Conservation (phyloP, 768 basidiomycete genomes). For the Trametopsis cervina region DNA sequence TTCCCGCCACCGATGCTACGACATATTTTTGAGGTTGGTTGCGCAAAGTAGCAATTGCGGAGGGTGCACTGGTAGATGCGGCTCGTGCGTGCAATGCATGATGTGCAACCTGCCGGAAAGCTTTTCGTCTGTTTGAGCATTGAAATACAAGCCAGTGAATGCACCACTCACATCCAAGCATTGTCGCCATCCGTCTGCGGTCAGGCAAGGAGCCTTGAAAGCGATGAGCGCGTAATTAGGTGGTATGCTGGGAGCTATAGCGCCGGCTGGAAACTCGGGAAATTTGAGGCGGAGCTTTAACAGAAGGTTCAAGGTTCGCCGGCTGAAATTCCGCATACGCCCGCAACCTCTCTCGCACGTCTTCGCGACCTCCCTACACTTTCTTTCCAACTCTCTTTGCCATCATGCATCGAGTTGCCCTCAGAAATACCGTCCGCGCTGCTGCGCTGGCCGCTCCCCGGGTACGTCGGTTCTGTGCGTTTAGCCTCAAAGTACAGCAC, state of each 20-base stretch:
- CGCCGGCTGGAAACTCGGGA: slow-evolving; percentile 2
- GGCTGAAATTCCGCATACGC: slow-evolving; percentile 15
- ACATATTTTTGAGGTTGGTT: slow-evolving; percentile 92
- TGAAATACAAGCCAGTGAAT: not conserved
- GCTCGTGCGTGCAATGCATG: slow-evolving; percentile 24
- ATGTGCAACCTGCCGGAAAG: slow-evolving; percentile 22
- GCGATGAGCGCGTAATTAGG: too few species aligned
- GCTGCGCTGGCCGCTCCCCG: slow-evolving; percentile 62
- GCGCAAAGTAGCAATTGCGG: slow-evolving; percentile 67
- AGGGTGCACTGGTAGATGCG: slow-evolving; percentile 34
- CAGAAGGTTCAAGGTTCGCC: slow-evolving; percentile 8
- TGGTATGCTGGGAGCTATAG: too few species aligned
- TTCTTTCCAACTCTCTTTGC: slow-evolving; percentile 28
- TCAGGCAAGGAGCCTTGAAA: not conserved
- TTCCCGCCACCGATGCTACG: slow-evolving; percentile 80
- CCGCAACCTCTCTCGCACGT: slow-evolving; percentile 23
- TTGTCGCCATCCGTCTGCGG: slow-evolving; percentile 20
- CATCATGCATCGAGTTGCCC: slow-evolving; percentile 78
- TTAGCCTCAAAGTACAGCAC: too few species aligned
- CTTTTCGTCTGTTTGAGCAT: slow-evolving; percentile 1
- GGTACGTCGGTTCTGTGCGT: slow-evolving; percentile 36
- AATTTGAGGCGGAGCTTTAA: slow-evolving; percentile 22
- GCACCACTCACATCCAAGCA: slow-evolving; percentile 21
- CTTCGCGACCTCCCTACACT: slow-evolving; percentile 40
- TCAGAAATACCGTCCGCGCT: slow-evolving; percentile 78